Evolutionary conservation across 495 filamentous ascomycete species (phyloP), one percentile per base, ranked within the genome.

Genomic region (Cladorrhinum samala): DNA sequence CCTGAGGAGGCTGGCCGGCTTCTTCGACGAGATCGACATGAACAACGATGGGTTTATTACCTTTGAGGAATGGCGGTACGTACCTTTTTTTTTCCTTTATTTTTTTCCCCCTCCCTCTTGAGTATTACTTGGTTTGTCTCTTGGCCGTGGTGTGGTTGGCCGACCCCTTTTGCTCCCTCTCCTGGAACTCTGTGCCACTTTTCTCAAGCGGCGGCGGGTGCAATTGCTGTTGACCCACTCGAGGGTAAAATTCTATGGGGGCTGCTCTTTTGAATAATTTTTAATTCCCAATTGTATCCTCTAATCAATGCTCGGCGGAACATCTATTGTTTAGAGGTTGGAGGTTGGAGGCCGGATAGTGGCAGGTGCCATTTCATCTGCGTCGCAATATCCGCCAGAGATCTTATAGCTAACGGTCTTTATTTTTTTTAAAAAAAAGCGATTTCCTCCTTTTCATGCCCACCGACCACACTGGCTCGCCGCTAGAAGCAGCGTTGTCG

Each of bases 361-460:
- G 45, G 45, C 45, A 47, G 45, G 45, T 30, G 45, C 45, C 13
- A 27, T 47, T n/a, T 17, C 6, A 33, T 5, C 27, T 6, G 11
- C 27, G 27, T 33, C 27, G 11, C 27, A n/a, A n/a, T n/a, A n/a
- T n/a, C n/a, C n/a, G n/a, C n/a, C n/a, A n/a, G 16, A 23, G 18
- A 39, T 23, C 19, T 6, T 21, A 42, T 44, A 33, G 57, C 42
- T 53, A 23, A 45, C 17, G 9, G 19, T 9, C 16, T 50, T 50
- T 37, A 5, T 33, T n/a, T n/a, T n/a, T n/a, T n/a, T n/a, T n/a
- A n/a, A n/a, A 33, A 33, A 33, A 33, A 49, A 96, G 93, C 57
- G 86, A 97, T 69, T 97, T 97, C 69, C 79, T 98, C 7, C 83
- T 98, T 45, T 98, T 98, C 71, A 85, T 97, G 55, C 91, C 93